These are phyloP conservation scores for Lecanicillium sp. DNA, from an alignment of 2,329 filamentous ascomycete genomes.

Conservation along the genomic window DNA sequence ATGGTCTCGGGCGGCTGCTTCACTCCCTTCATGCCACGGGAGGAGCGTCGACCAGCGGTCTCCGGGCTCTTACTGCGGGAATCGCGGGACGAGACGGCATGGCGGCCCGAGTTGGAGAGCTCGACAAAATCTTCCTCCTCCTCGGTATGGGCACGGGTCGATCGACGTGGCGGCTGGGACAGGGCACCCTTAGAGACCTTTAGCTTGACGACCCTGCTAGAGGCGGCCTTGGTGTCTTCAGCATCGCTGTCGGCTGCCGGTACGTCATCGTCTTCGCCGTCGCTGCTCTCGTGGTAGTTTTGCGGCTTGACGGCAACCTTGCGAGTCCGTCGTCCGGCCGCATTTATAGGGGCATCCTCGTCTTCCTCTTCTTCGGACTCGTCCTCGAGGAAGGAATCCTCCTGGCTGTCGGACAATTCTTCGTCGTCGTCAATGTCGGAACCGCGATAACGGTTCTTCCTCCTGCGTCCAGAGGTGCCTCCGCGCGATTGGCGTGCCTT, in stretches of 20 bases:
- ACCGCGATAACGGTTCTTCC: slow-evolving; percentile 41
- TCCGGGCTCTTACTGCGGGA: slow-evolving; percentile 52
- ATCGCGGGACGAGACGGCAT: slow-evolving; percentile 40
- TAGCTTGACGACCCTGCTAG: slow-evolving; percentile 37
- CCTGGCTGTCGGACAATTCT: slow-evolving; percentile 44
- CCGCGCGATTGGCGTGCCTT: slow-evolving; percentile 32
- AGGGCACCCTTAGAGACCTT: slow-evolving; percentile 26
- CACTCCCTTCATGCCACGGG: slow-evolving; percentile 43
- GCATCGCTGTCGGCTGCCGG: slow-evolving; percentile 21
- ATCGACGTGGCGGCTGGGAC: slow-evolving; percentile 30
- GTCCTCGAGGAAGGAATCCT: slow-evolving; percentile 39
- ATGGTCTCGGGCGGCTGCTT: slow-evolving; percentile 41
- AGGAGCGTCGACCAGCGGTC: slow-evolving; percentile 34
- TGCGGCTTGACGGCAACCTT: slow-evolving; percentile 36
- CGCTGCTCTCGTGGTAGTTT: slow-evolving; percentile 41
- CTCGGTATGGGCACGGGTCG: slow-evolving; percentile 46
- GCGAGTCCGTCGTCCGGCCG: slow-evolving; percentile 40
- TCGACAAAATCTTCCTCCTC: slow-evolving; percentile 49
- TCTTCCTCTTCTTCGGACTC: slow-evolving; percentile 36
- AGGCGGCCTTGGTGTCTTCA: slow-evolving; percentile 17
- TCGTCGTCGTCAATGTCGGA: slow-evolving; percentile 58
- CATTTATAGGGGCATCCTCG: slow-evolving; percentile 34
- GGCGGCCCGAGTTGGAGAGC: slow-evolving; percentile 53
- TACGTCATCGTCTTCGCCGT: slow-evolving; percentile 35
- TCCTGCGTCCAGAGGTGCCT: slow-evolving; percentile 25